A percentile compares a stretch with the other conserved stretches of the same genome.
phyloP scores from a whole-genome alignment of 2,329 filamentous ascomycete genomes.

The Ophiostoma sp. region DNA sequence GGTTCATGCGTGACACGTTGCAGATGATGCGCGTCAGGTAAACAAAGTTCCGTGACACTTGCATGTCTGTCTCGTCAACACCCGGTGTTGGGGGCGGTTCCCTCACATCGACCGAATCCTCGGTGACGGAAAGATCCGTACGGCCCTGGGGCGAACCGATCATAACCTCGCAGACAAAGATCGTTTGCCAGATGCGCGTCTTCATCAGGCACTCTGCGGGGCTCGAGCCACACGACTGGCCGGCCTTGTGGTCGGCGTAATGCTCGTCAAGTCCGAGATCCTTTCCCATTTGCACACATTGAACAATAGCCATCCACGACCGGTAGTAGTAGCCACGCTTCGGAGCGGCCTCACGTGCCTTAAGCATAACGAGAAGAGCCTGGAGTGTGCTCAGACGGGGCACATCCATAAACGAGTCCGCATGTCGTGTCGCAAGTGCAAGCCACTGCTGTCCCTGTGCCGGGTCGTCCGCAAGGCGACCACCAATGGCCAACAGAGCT shows the following conservation, averaged over 20 bases:
- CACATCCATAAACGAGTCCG: conserved; percentile 90
- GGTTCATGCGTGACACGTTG: conserved; percentile 75
- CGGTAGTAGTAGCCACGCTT: conserved; percentile 95
- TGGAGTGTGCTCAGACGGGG: conserved; percentile 89
- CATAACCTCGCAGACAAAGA: conserved; percentile 87
- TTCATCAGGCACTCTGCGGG: conserved; percentile 78
- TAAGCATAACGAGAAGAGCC: conserved; percentile 81
- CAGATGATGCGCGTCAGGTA: conserved; percentile 77
- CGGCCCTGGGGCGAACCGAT: conserved; percentile 90
- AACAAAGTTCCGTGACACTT: conserved; percentile 79
- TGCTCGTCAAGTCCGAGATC: conserved; percentile 90
- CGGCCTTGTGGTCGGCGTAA: conserved; percentile 72
- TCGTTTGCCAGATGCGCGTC: conserved; percentile 84
- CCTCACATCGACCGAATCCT: conserved; percentile 73
- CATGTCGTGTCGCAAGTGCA: conserved; percentile 86
- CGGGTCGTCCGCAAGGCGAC: conserved; percentile 78
- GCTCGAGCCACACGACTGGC: conserved; percentile 66
- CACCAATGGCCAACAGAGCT: conserved; percentile 86
- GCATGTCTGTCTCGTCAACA: conserved; percentile 71
- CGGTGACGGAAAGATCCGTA: conserved; percentile 72
- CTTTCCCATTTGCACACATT: conserved; percentile 89
- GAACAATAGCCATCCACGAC: conserved; percentile 94
- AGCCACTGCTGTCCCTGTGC: conserved; percentile 90
- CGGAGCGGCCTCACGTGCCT: conserved; percentile 87
- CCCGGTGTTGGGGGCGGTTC: conserved; percentile 64